Evolutionary conservation across 805 yeast species (phyloP), one percentile per base, ranked within the genome.

Genomic region (Candida ortonii): DNA sequence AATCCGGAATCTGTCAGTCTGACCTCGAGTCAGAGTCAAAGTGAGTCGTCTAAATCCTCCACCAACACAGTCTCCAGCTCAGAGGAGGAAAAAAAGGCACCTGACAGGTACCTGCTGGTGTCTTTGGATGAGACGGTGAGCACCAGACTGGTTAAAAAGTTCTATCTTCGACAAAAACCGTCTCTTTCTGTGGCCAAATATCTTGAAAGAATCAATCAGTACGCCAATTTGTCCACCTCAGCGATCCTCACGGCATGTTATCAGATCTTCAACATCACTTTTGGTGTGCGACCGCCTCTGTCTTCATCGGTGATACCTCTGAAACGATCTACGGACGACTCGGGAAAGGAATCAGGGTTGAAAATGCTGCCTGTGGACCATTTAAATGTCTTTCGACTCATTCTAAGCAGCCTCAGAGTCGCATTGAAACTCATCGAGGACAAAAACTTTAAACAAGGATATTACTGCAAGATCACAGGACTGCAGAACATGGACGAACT

Each of bases 401-500:
- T 67, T 7, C 50, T 68, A 37, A 62, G 71, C 3, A 52, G 57
- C 22, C 39, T 68, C 11, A 48, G 75, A 25, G 52, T 70, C 16
- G 57, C 71, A 24, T 56, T 59, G 16, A 69, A 69, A 40, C 50
- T 62, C 22, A 52, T 68, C 16, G 75, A 69, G 41, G 75, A 69
- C 43, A 59, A 68, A 27, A 64, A 68, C 46, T 69, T 58, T 44
- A 64, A 61, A 30, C 73, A 67, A 33, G 49, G 47, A 19, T 60
- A 61, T 28, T 69, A 64, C 41, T 70, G 73, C 25, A 62, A 62
- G 22, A 64, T 69, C n/a, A 64, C 66, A 4, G 75, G 75, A 2
- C 55, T 69, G n/a, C 62, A 57, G 25, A 61, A 58, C 28, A 47
- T 55, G 7, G 50, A 51, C 4, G 75, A 69, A 33, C 46, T 69